These are phyloP conservation scores for Penicillium sp. DNA, from an alignment of 2,329 filamentous ascomycete genomes.

Conservation along the genomic window DNA sequence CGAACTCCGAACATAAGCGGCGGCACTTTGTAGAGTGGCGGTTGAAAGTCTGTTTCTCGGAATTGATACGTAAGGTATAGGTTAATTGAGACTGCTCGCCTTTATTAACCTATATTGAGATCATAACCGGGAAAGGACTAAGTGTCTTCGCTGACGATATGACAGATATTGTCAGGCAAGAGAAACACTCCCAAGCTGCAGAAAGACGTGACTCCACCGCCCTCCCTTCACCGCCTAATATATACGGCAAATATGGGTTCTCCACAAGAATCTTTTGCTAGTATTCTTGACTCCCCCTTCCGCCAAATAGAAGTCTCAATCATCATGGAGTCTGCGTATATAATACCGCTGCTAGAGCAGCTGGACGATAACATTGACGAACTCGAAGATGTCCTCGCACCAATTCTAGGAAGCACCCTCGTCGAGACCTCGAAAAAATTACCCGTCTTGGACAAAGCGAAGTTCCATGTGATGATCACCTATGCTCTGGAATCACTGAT, in stretches of 20 bases:
- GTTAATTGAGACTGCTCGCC: neutral
- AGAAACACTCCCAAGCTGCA: too few species aligned
- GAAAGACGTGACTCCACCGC: too few species aligned
- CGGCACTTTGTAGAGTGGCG: constrained; percentile 36
- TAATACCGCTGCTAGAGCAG: constrained; percentile 71
- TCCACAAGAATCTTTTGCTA: neutral
- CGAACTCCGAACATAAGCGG: constrained; percentile 38
- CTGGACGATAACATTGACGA: constrained; percentile 80
- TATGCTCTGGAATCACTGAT: constrained; percentile 91
- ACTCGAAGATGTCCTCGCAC: constrained; percentile 73
- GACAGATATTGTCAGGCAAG: too few species aligned
- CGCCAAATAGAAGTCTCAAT: neutral
- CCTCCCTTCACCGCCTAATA: constrained; percentile 22
- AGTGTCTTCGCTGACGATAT: too few species aligned
- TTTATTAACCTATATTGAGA: too few species aligned
- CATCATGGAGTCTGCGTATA: constrained; percentile 60
- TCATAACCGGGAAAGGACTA: too few species aligned
- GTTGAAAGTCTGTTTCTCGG: neutral
- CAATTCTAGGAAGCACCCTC: constrained; percentile 71
- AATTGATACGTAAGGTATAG: neutral
- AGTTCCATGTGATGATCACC: constrained; percentile 84
- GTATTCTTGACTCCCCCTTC: neutral
- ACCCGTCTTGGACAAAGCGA: constrained; percentile 91
- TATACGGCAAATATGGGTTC: constrained; percentile 10
- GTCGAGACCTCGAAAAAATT: constrained; percentile 74